Conservation (phyloP, 176 grass and related monocot species). For the Oryza glaberrima region DNA sequence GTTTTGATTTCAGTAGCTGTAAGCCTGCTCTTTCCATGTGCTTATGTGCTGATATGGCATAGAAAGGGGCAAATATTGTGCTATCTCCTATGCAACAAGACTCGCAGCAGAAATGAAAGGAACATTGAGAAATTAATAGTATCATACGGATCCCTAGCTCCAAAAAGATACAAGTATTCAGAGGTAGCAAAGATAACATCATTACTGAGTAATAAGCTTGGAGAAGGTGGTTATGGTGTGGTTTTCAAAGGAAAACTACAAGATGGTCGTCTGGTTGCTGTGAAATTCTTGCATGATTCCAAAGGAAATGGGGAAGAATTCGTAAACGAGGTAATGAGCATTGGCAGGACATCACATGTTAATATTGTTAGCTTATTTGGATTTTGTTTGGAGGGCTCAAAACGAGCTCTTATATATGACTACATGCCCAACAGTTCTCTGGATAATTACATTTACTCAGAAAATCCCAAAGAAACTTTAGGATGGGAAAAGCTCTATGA, state of each 20-base stretch:
- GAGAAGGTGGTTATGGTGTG: slow-evolving; percentile 47
- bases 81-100: background rate
- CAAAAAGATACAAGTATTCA: slow-evolving; percentile 60
- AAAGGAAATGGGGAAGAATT: slow-evolving; percentile 46
- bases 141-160: slow-evolving; percentile 44
- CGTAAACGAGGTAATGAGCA: slow-evolving; percentile 45
- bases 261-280: slow-evolving; percentile 29
- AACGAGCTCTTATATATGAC: too few species aligned
- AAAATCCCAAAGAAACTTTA: too few species aligned
- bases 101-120: background rate
- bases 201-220: too few species aligned
- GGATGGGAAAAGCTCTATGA: too few species aligned
- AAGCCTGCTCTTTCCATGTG: slow-evolving; percentile 25
- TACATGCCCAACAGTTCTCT: too few species aligned
- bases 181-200: slow-evolving; percentile 59
- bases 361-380: slow-evolving; percentile 41
- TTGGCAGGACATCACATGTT: slow-evolving; percentile 12
- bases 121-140: slow-evolving; percentile 34
- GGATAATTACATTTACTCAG: too few species aligned
- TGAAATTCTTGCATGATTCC: slow-evolving; percentile 42
- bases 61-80: background rate
- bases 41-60: slow-evolving; percentile 25
- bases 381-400: too few species aligned
- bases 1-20: background rate
- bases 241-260: background rate